phyloP scores from a whole-genome alignment of 306 rosid species.

The Lathyrus tuberosus region DNA sequence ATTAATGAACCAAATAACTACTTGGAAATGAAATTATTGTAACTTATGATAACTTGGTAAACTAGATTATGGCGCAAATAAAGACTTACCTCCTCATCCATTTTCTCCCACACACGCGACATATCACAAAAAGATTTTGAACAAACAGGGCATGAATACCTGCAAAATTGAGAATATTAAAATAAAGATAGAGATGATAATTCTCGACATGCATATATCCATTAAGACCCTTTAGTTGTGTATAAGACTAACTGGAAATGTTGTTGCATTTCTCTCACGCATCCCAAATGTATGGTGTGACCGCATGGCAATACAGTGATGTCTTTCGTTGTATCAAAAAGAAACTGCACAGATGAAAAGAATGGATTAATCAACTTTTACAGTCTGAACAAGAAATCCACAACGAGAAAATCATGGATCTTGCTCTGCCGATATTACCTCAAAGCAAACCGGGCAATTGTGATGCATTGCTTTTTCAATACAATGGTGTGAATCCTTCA shows the following conservation, averaged over 20 bases:
- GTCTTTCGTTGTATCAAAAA: slow-evolving; percentile 67
- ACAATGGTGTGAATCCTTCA: slow-evolving; percentile 45
- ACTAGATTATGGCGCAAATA: not conserved
- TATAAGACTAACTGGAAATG: slow-evolving; percentile 58
- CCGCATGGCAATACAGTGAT: slow-evolving; percentile 76
- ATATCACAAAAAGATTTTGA: slow-evolving; percentile 76
- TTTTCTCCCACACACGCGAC: slow-evolving; percentile 67
- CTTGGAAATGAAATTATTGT: not conserved
- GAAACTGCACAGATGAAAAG: slow-evolving; percentile 55
- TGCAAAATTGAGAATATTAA: slow-evolving; percentile 35
- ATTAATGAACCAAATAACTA: slow-evolving; percentile 3
- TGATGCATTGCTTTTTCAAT: slow-evolving; percentile 51
- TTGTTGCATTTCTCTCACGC: slow-evolving; percentile 62
- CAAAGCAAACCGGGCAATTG: slow-evolving; percentile 48
- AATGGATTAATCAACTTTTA: not conserved
- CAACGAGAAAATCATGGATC: not conserved
- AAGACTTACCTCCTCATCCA: slow-evolving; percentile 61
- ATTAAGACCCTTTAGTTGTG: slow-evolving; percentile 38
- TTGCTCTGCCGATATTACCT: slow-evolving; percentile 33
- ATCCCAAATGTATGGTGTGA: slow-evolving; percentile 75
- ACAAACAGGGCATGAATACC: slow-evolving; percentile 83
- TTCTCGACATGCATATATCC: slow-evolving; percentile 41
- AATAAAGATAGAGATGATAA: not conserved
- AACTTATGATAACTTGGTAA: not conserved
- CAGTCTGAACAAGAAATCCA: not conserved